Evolutionary conservation across 495 filamentous ascomycete genomes (phyloP), one percentile per base, ranked within the genome.

Genomic region (Penicillium silybi): DNA sequence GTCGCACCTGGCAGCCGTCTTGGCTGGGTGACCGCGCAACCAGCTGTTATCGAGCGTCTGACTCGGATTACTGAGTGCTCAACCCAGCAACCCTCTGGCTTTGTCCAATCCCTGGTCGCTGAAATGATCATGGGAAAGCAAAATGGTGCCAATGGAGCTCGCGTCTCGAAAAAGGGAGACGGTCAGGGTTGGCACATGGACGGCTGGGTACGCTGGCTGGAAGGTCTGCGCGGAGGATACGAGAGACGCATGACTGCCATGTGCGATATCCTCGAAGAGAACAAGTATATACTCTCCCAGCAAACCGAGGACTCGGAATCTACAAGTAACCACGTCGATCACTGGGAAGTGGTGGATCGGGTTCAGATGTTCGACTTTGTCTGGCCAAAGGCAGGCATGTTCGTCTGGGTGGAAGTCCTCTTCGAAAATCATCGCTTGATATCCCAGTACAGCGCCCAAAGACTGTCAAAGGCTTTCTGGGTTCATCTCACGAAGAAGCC

Each of bases 331-430:
- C 72, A 77, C 32, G 63, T 63, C 37, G 80, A 83, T n/a, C 86
- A 84, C 63, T 85, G 81, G 71, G 72, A 74, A 39, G 76, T 89
- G 40, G 74, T 96, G 9, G 80, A 83, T 39, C 88, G 86, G 59
- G 80, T 78, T 0, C 71, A 75, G 29, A 82, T 96, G 58, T 89
- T 81, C 65, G 74, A 82, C 41, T 96, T 93, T 62, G 61, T 74
- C 41, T 86, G 84, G 77, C 92, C 92, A 1, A 79, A 84, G n/a
- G 92, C 84, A 15, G 92, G 92, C 55, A 96, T 96, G 92, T 96
- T 96, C 64, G 67, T 93, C 19, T 97, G 92, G 92, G 56, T 96
- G 0, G 73, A 80, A 17, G 57, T 93, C 19, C 65, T 80, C 40
- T 81, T 92, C 50, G 76, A 85, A 11, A 71, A 69, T 0, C 92